Evolutionary conservation across 2,329 filamentous ascomycete species (phyloP).

Genomic region (Fusarium keratoplasticum): DNA sequence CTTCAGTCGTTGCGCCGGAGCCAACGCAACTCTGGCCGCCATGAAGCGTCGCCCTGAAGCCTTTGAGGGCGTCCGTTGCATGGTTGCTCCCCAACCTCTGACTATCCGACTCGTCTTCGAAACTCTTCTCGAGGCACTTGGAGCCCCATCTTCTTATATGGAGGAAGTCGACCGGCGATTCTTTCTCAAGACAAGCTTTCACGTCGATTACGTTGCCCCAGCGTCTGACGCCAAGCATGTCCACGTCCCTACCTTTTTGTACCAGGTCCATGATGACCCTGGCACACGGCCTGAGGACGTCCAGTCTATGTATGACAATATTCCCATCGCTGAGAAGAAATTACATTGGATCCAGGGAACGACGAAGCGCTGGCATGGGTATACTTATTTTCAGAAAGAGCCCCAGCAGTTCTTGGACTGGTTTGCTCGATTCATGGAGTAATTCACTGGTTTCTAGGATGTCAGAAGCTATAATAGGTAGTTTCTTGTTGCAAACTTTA

Average conservation of each 20-base stretch:
- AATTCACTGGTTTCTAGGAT: neutral
- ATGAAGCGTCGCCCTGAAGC: constrained; percentile 18
- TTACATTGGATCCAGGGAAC: constrained; percentile 27
- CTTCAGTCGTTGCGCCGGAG: constrained; percentile 27
- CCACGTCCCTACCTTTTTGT: constrained; percentile 24
- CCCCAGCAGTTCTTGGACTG: constrained; percentile 31
- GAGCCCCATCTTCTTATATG: constrained; percentile 16
- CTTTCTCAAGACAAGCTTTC: constrained; percentile 33
- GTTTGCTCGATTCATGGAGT: constrained; percentile 22
- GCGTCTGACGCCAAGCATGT: constrained; percentile 20
- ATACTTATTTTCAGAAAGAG: constrained; percentile 30
- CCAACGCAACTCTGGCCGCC: constrained; percentile 18
- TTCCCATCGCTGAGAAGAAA: constrained; percentile 20
- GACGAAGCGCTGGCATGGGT: constrained; percentile 20
- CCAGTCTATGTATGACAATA: constrained; percentile 30
- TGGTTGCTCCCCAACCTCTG: constrained; percentile 26
- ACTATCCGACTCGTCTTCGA: constrained; percentile 5
- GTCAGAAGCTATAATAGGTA: neutral
- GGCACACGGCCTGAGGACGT: constrained; percentile 23
- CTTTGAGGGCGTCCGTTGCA: constrained; percentile 21
- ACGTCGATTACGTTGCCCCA: constrained; percentile 8
- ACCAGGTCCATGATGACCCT: constrained; percentile 23
- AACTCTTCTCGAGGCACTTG: constrained; percentile 10
- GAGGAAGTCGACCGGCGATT: constrained; percentile 23
- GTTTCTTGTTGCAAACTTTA: neutral